A percentile compares a stretch with the other conserved stretches of the same genome.
phyloP scores from a whole-genome alignment of 2,329 filamentous ascomycete genomes.

The Furcasterigmium sp. region DNA sequence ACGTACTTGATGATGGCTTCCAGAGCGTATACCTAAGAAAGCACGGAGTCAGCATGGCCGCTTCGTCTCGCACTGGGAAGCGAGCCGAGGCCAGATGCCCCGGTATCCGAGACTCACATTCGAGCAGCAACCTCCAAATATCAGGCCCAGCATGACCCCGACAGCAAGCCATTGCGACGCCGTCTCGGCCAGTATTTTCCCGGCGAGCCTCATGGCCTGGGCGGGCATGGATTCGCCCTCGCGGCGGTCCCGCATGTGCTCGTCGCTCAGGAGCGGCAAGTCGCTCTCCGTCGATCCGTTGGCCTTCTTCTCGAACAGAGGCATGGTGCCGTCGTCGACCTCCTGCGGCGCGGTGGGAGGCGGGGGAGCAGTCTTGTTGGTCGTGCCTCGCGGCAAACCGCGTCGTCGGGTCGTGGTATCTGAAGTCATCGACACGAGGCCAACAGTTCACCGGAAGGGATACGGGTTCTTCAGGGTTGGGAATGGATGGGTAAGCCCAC shows the following conservation, averaged over 20 bases:
- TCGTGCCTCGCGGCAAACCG: constrained; percentile 12
- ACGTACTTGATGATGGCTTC: constrained; percentile 91
- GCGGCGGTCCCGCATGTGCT: not conserved
- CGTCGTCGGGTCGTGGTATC: constrained; percentile 39
- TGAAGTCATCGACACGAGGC: constrained; percentile 29
- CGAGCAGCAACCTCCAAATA: constrained; percentile 93
- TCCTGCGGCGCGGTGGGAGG: not conserved
- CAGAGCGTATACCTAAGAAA: constrained; percentile 78
- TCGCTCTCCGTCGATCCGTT: not conserved
- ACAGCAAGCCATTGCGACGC: constrained; percentile 60
- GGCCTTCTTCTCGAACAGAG: not conserved
- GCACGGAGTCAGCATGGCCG: constrained; percentile 2
- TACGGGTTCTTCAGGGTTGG: not conserved
- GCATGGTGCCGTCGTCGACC: constrained; percentile 1
- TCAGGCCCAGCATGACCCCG: constrained; percentile 69
- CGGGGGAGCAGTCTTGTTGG: not conserved
- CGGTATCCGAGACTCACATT: constrained; percentile 68
- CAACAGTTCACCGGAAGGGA: not conserved
- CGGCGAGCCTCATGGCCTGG: constrained; percentile 19
- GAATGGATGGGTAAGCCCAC: constrained; percentile 1
- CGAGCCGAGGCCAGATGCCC: no score
- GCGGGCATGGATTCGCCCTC: not conserved
- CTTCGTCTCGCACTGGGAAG: not conserved
- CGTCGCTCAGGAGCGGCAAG: not conserved
- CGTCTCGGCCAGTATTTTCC: constrained; percentile 50